Evolutionary conservation across 306 rosid species (phyloP).

Genomic region (Inga oerstediana): DNA sequence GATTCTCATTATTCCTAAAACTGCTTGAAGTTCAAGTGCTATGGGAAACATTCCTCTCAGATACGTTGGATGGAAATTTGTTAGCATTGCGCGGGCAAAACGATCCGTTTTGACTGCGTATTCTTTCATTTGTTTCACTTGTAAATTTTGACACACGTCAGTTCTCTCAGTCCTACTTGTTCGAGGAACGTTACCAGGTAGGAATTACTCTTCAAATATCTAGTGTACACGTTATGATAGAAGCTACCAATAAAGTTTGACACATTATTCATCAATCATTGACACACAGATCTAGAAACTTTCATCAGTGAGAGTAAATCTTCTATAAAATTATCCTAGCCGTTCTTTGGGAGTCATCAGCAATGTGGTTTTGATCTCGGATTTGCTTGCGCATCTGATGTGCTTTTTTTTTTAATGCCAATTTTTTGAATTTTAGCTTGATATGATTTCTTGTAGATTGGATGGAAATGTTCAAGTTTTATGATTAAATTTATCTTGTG

Average conservation of each 20-base stretch:
- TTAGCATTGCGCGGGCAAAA: slow-evolving; percentile 27
- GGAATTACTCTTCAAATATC: background rate
- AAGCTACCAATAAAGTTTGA: background rate
- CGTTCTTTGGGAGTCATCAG: background rate
- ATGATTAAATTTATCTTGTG: too few species aligned
- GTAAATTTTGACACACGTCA: slow-evolving; percentile 48
- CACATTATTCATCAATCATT: background rate
- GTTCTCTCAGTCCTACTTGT: slow-evolving; percentile 25
- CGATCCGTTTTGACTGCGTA: slow-evolving; percentile 37
- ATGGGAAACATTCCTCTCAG: slow-evolving; percentile 32
- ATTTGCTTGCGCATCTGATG: background rate
- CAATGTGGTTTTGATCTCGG: background rate
- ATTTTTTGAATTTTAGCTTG: background rate
- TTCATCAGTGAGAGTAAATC: background rate
- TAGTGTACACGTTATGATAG: background rate
- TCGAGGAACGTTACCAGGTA: slow-evolving; percentile 19
- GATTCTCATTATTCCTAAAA: slow-evolving; percentile 29
- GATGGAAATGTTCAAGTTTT: background rate
- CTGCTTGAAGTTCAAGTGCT: slow-evolving; percentile 30
- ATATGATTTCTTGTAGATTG: background rate
- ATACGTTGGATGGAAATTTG: slow-evolving; percentile 24
- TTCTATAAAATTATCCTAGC: background rate
- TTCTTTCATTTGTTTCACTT: slow-evolving; percentile 60
- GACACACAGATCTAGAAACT: background rate
- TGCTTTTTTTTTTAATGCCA: background rate